Evolutionary conservation across 805 yeast genomes (phyloP).

Genomic region (Kockiozyma suomiensis): DNA sequence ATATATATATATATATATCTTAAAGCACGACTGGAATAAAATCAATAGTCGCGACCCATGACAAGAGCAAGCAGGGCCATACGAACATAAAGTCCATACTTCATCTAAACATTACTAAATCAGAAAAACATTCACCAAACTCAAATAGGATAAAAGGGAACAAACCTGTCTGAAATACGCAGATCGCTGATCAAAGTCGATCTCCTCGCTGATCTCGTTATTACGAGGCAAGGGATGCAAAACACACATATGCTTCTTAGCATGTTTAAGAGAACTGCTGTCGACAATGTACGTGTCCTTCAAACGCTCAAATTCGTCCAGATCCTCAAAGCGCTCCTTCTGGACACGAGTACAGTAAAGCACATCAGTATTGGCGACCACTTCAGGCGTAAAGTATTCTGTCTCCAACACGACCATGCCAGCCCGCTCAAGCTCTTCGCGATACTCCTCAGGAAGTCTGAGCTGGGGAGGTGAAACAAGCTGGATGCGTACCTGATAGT

Average conservation of each 20-base stretch:
- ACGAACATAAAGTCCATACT: conserved; percentile 96
- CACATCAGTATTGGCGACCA: conserved; percentile 89
- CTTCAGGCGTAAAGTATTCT: conserved; percentile 76
- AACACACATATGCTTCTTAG: conserved; percentile 97
- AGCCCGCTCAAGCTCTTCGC: conserved; percentile 62
- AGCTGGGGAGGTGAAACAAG: conserved; percentile 89
- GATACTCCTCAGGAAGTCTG: conserved; percentile 74
- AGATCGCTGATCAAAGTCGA: conserved; percentile 98
- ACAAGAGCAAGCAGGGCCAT: conserved; percentile 99
- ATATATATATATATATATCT: neutral
- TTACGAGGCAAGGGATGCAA: conserved; percentile 99
- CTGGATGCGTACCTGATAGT: conserved; percentile 90
- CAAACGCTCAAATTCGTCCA: conserved; percentile 77
- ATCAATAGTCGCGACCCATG: conserved; percentile 57
- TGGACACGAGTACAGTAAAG: conserved; percentile 98
- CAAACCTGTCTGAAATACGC: conserved; percentile 93
- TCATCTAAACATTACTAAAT: conserved; percentile 56
- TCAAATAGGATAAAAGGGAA: neutral
- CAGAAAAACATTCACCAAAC: conserved; percentile 2
- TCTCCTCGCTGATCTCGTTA: conserved; percentile 95
- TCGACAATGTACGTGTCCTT: conserved; percentile 92
- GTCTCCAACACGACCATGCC: conserved; percentile 76
- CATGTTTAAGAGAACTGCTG: conserved; percentile 84
- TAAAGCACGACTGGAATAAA: neutral
- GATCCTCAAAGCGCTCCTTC: conserved; percentile 86